Evolutionary conservation across 2,329 filamentous ascomycete species (phyloP).

Genomic region (Botrytis fragariae): DNA sequence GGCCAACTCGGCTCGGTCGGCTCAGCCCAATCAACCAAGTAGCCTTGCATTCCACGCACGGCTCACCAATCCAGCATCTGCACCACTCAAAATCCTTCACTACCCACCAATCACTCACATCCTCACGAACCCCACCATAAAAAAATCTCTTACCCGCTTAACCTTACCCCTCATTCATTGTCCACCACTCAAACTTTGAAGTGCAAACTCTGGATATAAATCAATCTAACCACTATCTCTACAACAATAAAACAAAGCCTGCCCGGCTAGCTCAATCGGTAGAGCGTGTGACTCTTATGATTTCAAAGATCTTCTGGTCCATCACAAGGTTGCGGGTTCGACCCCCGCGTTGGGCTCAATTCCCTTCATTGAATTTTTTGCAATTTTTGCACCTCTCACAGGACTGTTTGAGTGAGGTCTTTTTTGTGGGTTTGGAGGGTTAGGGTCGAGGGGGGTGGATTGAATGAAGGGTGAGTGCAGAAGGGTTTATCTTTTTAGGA

Average conservation of each 20-base stretch:
- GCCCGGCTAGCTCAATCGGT: constrained; percentile 38
- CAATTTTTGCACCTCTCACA: not conserved
- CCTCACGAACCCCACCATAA: not conserved
- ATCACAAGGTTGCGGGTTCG: constrained; percentile 48
- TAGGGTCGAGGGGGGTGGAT: not conserved
- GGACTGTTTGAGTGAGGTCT: not conserved
- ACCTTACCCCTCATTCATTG: not conserved
- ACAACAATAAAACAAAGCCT: not conserved
- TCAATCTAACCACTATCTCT: fast-evolving
- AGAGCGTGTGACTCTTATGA: constrained; percentile 38
- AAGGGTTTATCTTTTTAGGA: not conserved
- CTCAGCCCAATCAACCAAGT: not conserved
- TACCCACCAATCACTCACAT: not conserved
- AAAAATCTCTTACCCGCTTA: not conserved
- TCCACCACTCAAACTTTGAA: not conserved
- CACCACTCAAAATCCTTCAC: not conserved
- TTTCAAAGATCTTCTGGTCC: constrained; percentile 4
- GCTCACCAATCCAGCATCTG: not conserved
- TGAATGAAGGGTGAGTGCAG: no score
- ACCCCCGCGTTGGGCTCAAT: constrained; percentile 42
- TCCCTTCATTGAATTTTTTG: constrained; percentile 12
- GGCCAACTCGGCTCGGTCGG: not conserved
- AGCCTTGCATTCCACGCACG: not conserved
- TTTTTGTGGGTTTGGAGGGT: not conserved
- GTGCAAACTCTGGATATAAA: not conserved